Conservation (phyloP, 345 rosid species). For the Mallotus nudiflorus region DNA sequence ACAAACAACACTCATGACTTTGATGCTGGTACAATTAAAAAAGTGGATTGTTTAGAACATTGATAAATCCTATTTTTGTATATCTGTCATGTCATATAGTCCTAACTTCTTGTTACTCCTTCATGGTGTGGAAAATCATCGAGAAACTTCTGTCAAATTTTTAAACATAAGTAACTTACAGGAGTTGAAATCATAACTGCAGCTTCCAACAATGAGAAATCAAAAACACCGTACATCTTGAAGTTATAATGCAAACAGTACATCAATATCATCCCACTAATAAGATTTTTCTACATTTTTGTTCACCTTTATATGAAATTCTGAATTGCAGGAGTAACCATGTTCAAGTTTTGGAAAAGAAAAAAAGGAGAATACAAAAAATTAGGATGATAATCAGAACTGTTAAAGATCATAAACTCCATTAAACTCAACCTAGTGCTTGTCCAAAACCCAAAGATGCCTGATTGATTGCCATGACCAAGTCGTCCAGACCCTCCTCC, state of each 20-base stretch:
- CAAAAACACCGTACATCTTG: background rate
- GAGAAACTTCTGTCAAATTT: no score
- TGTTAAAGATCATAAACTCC: conserved; percentile 7
- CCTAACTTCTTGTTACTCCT: no score
- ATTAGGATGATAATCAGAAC: background rate
- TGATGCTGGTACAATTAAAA: no score
- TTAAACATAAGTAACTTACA: no score
- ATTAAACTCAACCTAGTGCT: conserved; percentile 58
- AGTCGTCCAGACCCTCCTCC: conserved; percentile 82
- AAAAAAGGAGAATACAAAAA: background rate
- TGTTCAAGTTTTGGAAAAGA: conserved; percentile 2
- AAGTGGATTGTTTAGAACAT: no score
- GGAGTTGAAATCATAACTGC: no score
- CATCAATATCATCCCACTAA: conserved; percentile 6
- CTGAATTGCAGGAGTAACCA: background rate
- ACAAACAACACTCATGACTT: no score
- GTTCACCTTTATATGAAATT: background rate
- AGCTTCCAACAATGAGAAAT: no score
- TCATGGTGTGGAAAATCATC: no score
- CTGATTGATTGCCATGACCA: conserved; percentile 82
- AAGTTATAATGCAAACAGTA: background rate
- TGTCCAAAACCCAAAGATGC: conserved; percentile 59
- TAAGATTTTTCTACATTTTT: background rate
- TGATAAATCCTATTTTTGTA: no score
- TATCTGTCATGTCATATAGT: no score